phyloP scores from a whole-genome alignment of 306 rosid species.

The Comarum palustre region DNA sequence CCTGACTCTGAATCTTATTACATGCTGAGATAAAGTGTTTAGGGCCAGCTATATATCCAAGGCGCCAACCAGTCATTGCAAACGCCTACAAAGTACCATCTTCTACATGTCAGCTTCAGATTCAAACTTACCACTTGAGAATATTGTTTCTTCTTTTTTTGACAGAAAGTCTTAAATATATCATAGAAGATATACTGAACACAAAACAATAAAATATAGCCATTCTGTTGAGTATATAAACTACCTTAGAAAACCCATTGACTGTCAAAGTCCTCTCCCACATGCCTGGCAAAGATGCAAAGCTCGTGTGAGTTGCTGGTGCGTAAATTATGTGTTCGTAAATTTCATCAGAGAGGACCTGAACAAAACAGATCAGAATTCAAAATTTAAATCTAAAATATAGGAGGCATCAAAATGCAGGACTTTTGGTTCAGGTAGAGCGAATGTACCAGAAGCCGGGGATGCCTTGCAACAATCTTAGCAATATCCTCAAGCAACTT shows the following conservation, averaged over 20 bases:
- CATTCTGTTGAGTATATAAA: not conserved
- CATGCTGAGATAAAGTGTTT: constrained; percentile 83
- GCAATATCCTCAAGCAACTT: constrained; percentile 79
- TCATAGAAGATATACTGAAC: not conserved
- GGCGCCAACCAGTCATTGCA: constrained; percentile 99
- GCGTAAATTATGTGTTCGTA: constrained; percentile 90
- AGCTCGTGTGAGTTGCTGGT: constrained; percentile 95
- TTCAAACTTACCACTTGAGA: not conserved
- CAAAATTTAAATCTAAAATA: constrained; percentile 15
- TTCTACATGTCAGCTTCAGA: constrained; percentile 33
- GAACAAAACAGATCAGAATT: constrained; percentile 29
- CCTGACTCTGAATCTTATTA: constrained; percentile 94
- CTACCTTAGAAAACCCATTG: constrained; percentile 93
- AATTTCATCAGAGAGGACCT: constrained; percentile 87
- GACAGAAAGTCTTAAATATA: not conserved
- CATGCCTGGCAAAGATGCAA: constrained; percentile 97
- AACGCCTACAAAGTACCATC: constrained; percentile 55
- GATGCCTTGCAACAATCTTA: constrained; percentile 79
- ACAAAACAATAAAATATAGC: not conserved
- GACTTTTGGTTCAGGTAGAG: constrained; percentile 12
- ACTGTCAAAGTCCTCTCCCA: constrained; percentile 91
- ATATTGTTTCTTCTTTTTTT: not conserved
- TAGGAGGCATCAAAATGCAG: constrained; percentile 15
- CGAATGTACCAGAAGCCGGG: constrained; percentile 82
- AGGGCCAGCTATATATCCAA: constrained; percentile 94